These are phyloP conservation scores for Sclerospora graminicola DNA, from an alignment of 352 stramenopile genomes.

Conservation along the genomic window DNA sequence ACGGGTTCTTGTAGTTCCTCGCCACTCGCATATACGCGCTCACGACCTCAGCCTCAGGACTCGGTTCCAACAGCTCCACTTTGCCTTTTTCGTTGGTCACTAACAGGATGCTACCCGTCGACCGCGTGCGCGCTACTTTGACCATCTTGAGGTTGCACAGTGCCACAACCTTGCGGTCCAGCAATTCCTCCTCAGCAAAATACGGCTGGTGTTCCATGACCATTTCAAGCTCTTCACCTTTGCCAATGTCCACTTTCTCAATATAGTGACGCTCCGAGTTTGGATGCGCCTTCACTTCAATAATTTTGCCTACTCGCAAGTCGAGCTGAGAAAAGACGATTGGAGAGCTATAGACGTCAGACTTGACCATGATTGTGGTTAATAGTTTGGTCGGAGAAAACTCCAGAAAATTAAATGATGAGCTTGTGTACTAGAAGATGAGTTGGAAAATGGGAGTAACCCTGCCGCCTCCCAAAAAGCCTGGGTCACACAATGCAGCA, in stretches of 20 bases:
- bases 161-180: slow-evolving; percentile 59
- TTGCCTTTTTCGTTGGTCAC: slow-evolving; percentile 44
- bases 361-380: slow-evolving; percentile 73
- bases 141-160: slow-evolving; percentile 72
- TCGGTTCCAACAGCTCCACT: slow-evolving; percentile 55
- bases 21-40: slow-evolving; percentile 61
- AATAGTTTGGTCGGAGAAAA: too few species aligned
- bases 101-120: slow-evolving; percentile 48
- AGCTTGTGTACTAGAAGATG: slow-evolving; percentile 15
- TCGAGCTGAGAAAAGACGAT: slow-evolving; percentile 64
- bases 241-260: slow-evolving; percentile 67
- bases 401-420: too few species aligned
- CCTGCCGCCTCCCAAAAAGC: too few species aligned
- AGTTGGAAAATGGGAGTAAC: slow-evolving; percentile 59
- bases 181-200: slow-evolving; percentile 63
- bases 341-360: slow-evolving; percentile 62
- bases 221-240: slow-evolving; percentile 64
- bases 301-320: slow-evolving; percentile 59
- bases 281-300: slow-evolving; percentile 51
- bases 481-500: too few species aligned
- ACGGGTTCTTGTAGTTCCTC: slow-evolving; percentile 62
- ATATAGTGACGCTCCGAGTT: slow-evolving; percentile 68
- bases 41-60: slow-evolving; percentile 47
- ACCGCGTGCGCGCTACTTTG: slow-evolving; percentile 56
- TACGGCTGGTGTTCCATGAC: slow-evolving; percentile 69